phyloP scores from a whole-genome alignment of 176 grass and related monocot genomes.

The Rhipidocladum racemiflorum region DNA sequence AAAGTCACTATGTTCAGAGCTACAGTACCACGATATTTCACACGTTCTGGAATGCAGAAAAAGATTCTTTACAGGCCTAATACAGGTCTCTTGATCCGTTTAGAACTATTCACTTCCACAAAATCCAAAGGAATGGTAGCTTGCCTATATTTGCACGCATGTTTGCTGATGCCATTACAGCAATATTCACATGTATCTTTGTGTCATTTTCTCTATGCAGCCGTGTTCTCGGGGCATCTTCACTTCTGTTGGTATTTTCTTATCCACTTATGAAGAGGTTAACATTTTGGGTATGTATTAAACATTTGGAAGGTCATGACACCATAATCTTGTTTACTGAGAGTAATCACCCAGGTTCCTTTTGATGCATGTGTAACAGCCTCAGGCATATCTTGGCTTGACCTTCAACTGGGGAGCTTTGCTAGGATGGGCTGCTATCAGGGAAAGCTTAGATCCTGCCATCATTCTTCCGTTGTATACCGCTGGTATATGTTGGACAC shows the following conservation, averaged over 20 bases:
- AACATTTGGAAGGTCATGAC: background rate
- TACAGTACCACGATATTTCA: background rate
- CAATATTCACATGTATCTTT: background rate
- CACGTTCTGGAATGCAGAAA: background rate
- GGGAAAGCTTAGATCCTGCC: slow-evolving; percentile 58
- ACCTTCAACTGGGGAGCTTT: slow-evolving; percentile 96
- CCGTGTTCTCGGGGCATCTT: slow-evolving; percentile 76
- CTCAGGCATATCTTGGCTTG: slow-evolving; percentile 86
- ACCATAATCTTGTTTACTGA: background rate
- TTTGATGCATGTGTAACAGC: slow-evolving; percentile 43
- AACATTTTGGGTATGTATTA: slow-evolving; percentile 73
- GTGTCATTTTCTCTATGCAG: slow-evolving; percentile 39
- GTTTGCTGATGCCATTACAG: background rate
- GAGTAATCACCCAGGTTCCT: background rate
- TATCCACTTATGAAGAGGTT: slow-evolving; percentile 94
- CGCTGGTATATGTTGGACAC: slow-evolving; percentile 84
- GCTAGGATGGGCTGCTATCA: slow-evolving; percentile 87
- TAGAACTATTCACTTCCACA: background rate
- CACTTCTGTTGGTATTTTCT: slow-evolving; percentile 72
- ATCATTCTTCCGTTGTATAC: slow-evolving; percentile 73
- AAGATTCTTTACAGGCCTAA: background rate
- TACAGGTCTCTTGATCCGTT: background rate
- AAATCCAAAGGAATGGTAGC: background rate
- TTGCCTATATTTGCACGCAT: background rate
- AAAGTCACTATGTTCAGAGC: background rate